Percentiles rank a stretch among this genome's conserved stretches.
Evolutionary conservation across 495 filamentous ascomycete genomes (phyloP).

Genomic region (Talaromyces stipitatus): DNA sequence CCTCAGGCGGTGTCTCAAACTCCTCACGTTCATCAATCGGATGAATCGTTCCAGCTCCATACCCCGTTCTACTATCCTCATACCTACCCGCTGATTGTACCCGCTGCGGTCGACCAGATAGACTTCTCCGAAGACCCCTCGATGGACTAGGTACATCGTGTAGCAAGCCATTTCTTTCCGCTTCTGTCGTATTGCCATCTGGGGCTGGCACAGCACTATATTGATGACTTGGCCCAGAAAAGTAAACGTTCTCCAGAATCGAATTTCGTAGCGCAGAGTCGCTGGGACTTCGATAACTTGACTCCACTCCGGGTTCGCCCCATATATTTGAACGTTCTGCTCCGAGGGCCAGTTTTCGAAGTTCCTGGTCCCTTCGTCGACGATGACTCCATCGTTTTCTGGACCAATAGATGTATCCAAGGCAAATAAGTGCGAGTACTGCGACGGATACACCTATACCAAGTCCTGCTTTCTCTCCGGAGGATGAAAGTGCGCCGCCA

Average conservation of each 20-base stretch:
- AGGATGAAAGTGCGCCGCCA: slow-evolving; percentile 13
- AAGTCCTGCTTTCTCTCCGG: slow-evolving; percentile 53
- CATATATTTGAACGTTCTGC: slow-evolving; percentile 40
- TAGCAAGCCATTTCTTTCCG: slow-evolving; percentile 49
- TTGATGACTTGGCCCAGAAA: slow-evolving; percentile 1
- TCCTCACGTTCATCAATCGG: slow-evolving; percentile 71
- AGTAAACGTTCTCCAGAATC: slow-evolving; percentile 4
- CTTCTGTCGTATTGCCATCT: slow-evolving; percentile 16
- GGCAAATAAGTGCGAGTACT: slow-evolving; percentile 40
- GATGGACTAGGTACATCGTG: slow-evolving; percentile 49
- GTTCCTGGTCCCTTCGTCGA: slow-evolving; percentile 41
- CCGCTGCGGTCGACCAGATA: slow-evolving; percentile 11
- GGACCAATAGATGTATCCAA: slow-evolving; percentile 40
- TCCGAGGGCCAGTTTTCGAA: slow-evolving; percentile 43
- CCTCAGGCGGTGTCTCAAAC: slow-evolving; percentile 32
- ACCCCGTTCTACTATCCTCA: slow-evolving; percentile 39
- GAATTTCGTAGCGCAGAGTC: not conserved
- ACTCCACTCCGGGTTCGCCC: slow-evolving; percentile 19
- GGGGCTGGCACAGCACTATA: slow-evolving; percentile 7
- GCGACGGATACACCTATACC: slow-evolving; percentile 63
- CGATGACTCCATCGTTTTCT: slow-evolving; percentile 41
- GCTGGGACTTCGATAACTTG: slow-evolving; percentile 1
- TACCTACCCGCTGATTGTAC: slow-evolving; percentile 28
- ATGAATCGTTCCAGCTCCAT: slow-evolving; percentile 46
- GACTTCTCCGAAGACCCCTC: slow-evolving; percentile 37